A percentile compares a stretch with the other conserved stretches of the same genome.
These are phyloP conservation scores for Echinosophora koreensis DNA, from an alignment of 306 rosid genomes.

Conservation along the genomic window DNA sequence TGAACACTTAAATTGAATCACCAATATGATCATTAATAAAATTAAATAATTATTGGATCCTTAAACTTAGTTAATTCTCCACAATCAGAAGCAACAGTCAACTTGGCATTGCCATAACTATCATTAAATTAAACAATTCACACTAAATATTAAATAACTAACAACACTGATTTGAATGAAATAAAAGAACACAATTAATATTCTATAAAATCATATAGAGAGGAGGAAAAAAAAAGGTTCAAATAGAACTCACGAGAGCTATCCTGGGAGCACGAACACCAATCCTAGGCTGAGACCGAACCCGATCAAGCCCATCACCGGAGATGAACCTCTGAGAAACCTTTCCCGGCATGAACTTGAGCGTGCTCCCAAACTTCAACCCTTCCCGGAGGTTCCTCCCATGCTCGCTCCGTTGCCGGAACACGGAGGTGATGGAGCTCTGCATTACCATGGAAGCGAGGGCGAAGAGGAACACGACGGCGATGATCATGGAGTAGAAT, in stretches of 20 bases:
- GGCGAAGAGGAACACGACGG: slow-evolving; percentile 70
- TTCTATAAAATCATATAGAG: background rate
- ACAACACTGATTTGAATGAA: background rate
- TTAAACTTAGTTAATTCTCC: background rate
- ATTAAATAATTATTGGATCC: background rate
- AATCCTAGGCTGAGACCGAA: slow-evolving; percentile 63
- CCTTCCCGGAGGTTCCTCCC: slow-evolving; percentile 52
- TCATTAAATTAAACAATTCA: slow-evolving; percentile 9
- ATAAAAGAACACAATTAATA: background rate
- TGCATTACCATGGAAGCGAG: slow-evolving; percentile 85
- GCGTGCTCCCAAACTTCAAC: slow-evolving; percentile 71
- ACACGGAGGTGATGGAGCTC: slow-evolving; percentile 77
- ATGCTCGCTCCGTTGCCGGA: slow-evolving; percentile 61
- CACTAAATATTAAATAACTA: background rate
- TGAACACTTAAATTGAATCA: background rate
- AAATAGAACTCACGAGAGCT: slow-evolving; percentile 80
- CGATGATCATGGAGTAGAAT: slow-evolving; percentile 63
- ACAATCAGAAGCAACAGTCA: background rate
- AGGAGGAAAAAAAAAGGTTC: background rate
- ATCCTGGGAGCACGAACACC: slow-evolving; percentile 83
- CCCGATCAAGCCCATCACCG: slow-evolving; percentile 71
- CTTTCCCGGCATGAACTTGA: slow-evolving; percentile 80
- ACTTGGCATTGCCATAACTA: slow-evolving; percentile 12
- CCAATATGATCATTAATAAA: background rate
- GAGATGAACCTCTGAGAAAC: slow-evolving; percentile 55